These are phyloP conservation scores for Sclerotinia subarctica DNA, from an alignment of 2,329 filamentous ascomycete genomes.

Conservation along the genomic window DNA sequence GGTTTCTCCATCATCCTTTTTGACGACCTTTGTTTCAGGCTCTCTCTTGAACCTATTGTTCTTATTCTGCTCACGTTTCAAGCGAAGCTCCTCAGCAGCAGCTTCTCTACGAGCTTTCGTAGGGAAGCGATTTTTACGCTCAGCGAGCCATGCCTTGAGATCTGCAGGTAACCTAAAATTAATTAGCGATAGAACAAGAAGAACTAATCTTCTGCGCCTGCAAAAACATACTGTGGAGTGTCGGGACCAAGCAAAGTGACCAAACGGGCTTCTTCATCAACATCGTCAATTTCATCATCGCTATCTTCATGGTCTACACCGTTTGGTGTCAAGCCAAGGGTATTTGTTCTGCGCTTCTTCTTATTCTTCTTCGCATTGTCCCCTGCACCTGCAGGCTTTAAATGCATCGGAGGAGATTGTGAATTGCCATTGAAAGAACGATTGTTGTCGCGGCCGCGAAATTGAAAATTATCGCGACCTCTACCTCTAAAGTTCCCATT, in stretches of 20 bases:
- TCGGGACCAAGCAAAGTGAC: constrained; percentile 40
- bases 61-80: constrained; percentile 36
- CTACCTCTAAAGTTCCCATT: constrained; percentile 42
- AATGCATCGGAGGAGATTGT: constrained; percentile 21
- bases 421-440: constrained; percentile 28
- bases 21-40: constrained; percentile 37
- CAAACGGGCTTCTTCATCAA: constrained; percentile 56
- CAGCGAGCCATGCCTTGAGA: constrained; percentile 74
- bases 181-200: constrained; percentile 36
- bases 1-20: constrained; percentile 51
- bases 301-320: constrained; percentile 52
- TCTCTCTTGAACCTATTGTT: constrained; percentile 33
- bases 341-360: constrained; percentile 70
- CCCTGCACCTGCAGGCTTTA: constrained; percentile 30
- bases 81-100: constrained; percentile 52
- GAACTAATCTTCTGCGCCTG: constrained; percentile 31
- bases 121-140: constrained; percentile 76
- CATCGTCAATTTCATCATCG: constrained; percentile 61
- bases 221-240: constrained; percentile 40
- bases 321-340: constrained; percentile 64
- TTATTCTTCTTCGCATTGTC: constrained; percentile 53
- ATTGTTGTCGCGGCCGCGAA: constrained; percentile 40
- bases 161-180: constrained; percentile 52
- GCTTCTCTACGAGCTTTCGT: constrained; percentile 68
- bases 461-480: constrained; percentile 42